Conservation (phyloP, 148 eudicot species). For the Vaccinium vitisidaea region DNA sequence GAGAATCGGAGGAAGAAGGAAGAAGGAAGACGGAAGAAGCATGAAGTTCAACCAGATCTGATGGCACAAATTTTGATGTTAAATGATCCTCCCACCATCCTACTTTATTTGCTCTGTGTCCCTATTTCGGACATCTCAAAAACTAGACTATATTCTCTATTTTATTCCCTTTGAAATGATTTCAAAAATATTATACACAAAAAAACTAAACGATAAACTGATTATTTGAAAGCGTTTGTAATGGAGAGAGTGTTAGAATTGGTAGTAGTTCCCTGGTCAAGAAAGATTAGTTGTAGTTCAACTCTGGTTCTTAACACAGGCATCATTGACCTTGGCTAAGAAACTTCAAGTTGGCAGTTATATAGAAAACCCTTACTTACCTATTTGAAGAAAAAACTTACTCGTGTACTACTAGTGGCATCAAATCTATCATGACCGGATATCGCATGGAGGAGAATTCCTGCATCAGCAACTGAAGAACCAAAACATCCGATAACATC, state of each 20-base stretch:
- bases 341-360: neutral
- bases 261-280: neutral
- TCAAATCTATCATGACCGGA: constrained; percentile 92
- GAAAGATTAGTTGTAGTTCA: neutral
- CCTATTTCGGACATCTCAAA: neutral
- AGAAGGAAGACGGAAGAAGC: neutral
- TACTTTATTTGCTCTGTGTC: neutral
- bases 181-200: neutral
- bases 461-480: constrained; percentile 93
- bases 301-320: neutral
- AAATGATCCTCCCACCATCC: neutral
- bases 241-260: neutral
- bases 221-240: neutral
- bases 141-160: neutral
- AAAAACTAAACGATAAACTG: no score
- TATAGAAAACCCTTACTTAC: neutral
- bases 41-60: neutral
- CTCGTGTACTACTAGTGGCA: constrained; percentile 83
- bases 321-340: neutral
- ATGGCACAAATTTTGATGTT: neutral
- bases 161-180: neutral
- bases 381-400: constrained; percentile 25
- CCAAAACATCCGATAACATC: constrained; percentile 98
- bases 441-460: constrained; percentile 74
- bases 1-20: neutral